A percentile compares a stretch with the other conserved stretches of the same genome.
Evolutionary conservation across 257 asterid species (phyloP).

Genomic region (Buddleja alternifolia): DNA sequence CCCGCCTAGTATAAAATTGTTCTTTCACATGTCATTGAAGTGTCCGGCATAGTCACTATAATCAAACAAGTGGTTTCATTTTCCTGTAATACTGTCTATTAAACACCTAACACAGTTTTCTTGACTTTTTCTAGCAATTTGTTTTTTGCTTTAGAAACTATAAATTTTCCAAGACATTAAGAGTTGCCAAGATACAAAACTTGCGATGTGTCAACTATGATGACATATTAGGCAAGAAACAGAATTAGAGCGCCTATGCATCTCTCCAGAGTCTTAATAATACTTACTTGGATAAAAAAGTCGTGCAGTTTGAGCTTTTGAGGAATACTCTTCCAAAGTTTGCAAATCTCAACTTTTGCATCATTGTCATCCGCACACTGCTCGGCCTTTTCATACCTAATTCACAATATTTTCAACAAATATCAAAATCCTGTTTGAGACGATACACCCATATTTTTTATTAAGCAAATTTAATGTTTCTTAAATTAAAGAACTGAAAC

Average conservation of each 20-base stretch:
- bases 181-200: neutral
- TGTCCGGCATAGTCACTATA: neutral
- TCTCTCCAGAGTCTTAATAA: neutral
- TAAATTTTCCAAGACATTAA: neutral
- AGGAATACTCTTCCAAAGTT: constrained; percentile 57
- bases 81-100: neutral
- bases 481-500: constrained; percentile 5
- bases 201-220: neutral
- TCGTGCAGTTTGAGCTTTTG: constrained; percentile 71
- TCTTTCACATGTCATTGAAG: too few species aligned
- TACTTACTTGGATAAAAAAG: constrained; percentile 58
- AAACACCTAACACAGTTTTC: neutral
- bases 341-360: constrained; percentile 64
- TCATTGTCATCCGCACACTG: constrained; percentile 91
- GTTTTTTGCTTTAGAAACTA: too few species aligned
- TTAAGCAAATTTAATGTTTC: neutral
- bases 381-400: constrained; percentile 84
- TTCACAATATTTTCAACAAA: constrained; percentile 24
- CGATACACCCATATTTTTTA: neutral
- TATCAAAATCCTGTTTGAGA: neutral
- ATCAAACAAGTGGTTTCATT: neutral
- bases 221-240: constrained; percentile 13
- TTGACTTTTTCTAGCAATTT: too few species aligned
- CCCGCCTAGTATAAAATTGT: neutral
- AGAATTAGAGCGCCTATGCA: neutral